Conservation (phyloP, 2,329 filamentous ascomycete species). For the Lachnellula hyalina region DNA sequence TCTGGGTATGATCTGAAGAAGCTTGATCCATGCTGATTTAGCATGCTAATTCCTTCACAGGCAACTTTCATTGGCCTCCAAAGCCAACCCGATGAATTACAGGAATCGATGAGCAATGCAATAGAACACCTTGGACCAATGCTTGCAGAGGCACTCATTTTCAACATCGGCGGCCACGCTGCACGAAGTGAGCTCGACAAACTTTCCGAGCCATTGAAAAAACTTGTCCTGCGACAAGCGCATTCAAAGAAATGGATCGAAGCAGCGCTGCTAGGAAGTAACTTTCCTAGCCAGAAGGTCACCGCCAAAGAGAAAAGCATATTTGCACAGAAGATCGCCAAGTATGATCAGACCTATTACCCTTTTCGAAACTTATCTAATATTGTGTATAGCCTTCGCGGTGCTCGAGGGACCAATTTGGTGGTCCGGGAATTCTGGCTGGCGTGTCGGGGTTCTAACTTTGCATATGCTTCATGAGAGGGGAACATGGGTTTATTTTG, state of each 20-base stretch:
- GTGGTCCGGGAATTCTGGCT: slow-evolving; percentile 70
- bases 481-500: not conserved
- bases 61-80: slow-evolving; percentile 47
- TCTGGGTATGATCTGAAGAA: slow-evolving; percentile 54
- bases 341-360: slow-evolving; percentile 37
- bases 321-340: slow-evolving; percentile 63
- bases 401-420: slow-evolving; percentile 58
- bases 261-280: slow-evolving; percentile 46
- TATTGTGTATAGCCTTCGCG: slow-evolving; percentile 47
- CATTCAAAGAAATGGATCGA: slow-evolving; percentile 59
- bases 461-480: slow-evolving; percentile 52
- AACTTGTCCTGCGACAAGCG: slow-evolving; percentile 52
- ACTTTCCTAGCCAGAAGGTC: slow-evolving; percentile 53
- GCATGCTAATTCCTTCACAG: slow-evolving; percentile 31
- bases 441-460: slow-evolving; percentile 55
- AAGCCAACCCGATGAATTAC: slow-evolving; percentile 28
- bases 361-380: not conserved
- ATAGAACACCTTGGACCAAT: slow-evolving; percentile 56
- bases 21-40: not conserved
- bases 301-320: slow-evolving; percentile 52
- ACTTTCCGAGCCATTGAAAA: slow-evolving; percentile 65
- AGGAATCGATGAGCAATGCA: slow-evolving; percentile 42
- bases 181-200: slow-evolving; percentile 68
- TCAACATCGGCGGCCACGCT: slow-evolving; percentile 63
- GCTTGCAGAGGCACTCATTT: slow-evolving; percentile 53